Conservation (phyloP, 75 land plant species). For the Gnetum montanum region DNA sequence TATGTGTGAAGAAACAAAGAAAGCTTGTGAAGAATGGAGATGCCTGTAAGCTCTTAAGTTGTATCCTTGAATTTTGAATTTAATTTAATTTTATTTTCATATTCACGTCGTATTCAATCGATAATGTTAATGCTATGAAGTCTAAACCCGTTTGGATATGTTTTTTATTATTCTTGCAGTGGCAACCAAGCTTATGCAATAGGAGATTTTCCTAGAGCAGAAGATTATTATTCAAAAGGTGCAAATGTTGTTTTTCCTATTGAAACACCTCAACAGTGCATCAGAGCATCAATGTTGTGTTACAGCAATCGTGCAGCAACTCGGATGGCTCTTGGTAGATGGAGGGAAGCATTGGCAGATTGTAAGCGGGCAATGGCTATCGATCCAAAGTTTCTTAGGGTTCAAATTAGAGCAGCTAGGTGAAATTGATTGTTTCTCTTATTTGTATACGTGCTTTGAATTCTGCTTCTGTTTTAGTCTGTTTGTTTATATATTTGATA, state of each 20-base stretch:
- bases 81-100: not conserved
- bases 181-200: slow-evolving; percentile 94
- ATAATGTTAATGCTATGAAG: no score
- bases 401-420: slow-evolving; percentile 81
- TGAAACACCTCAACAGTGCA: slow-evolving; percentile 61
- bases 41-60: slow-evolving; percentile 67
- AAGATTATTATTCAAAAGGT: slow-evolving; percentile 89
- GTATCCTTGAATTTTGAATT: no score
- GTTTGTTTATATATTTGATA: not conserved
- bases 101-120: not conserved
- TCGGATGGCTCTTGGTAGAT: slow-evolving; percentile 84
- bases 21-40: slow-evolving; percentile 97
- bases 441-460: not conserved
- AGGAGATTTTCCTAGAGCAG: slow-evolving; percentile 75
- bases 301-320: slow-evolving; percentile 98
- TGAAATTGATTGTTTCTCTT: slow-evolving; percentile 20
- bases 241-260: slow-evolving; percentile 55
- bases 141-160: no score
- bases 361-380: slow-evolving; percentile 75
- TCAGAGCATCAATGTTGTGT: slow-evolving; percentile 83
- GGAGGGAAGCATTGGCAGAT: slow-evolving; percentile 84
- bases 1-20: slow-evolving; percentile 42
- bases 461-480: slow-evolving; percentile 2
- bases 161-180: no score
- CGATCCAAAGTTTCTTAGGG: slow-evolving; percentile 71